Percentiles rank a stretch among this genome's conserved stretches.
Evolutionary conservation across 2,329 filamentous ascomycete species (phyloP).

Genomic region (Xylaria sp.): DNA sequence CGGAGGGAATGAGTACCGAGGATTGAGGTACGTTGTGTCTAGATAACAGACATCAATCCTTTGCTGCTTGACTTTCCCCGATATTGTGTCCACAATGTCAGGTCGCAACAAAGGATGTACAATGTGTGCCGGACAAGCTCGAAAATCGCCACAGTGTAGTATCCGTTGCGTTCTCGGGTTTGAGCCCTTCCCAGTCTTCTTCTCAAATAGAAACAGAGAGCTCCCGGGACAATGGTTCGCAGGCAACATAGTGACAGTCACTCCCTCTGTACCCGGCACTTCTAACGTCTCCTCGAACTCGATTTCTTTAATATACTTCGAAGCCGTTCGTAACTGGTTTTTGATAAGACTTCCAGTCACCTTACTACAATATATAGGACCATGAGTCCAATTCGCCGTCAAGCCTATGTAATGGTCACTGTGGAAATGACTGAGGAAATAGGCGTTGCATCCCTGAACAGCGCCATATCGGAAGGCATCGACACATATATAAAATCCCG

Average conservation of each 20-base stretch:
- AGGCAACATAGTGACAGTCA: constrained; percentile 89
- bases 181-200: constrained; percentile 66
- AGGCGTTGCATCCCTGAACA: constrained; percentile 88
- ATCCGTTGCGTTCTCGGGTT: constrained; percentile 74
- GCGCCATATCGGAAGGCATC: constrained; percentile 96
- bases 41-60: constrained; percentile 95
- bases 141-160: constrained; percentile 93
- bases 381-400: constrained; percentile 86
- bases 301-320: constrained; percentile 82
- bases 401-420: constrained; percentile 96
- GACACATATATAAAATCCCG: constrained; percentile 89
- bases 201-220: constrained; percentile 92
- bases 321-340: constrained; percentile 83
- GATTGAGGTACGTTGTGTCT: constrained; percentile 95
- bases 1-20: constrained; percentile 90
- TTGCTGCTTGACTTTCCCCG: constrained; percentile 77
- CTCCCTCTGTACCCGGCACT: constrained; percentile 81
- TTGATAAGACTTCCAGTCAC: constrained; percentile 90
- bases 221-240: constrained; percentile 98
- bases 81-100: constrained; percentile 71
- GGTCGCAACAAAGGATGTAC: constrained; percentile 82
- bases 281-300: constrained; percentile 83
- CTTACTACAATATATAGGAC: constrained; percentile 94
- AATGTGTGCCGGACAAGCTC: constrained; percentile 85
- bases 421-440: constrained; percentile 97